Conservation (phyloP, 805 yeast genomes). For the Yamadazyma scolyti region DNA sequence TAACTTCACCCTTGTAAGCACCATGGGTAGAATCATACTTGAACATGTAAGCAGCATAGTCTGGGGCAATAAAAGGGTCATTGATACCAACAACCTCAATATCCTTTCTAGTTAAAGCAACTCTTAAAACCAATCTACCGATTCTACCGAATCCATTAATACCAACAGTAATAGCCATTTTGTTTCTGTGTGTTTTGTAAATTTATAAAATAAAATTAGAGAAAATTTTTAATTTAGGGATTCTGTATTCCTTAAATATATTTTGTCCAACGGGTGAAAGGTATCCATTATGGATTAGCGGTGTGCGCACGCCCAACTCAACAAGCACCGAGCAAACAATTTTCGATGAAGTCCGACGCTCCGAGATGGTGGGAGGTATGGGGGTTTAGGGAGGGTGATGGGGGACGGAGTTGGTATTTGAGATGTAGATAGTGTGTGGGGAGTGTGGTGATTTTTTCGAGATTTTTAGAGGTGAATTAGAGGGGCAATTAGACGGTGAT, state of each 20-base stretch:
- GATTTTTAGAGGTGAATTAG: too few species aligned
- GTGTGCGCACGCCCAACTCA: constrained; percentile 7
- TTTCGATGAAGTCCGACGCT: not conserved
- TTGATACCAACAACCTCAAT: constrained; percentile 84
- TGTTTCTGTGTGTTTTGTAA: constrained; percentile 6
- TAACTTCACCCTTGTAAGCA: constrained; percentile 71
- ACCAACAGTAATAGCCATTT: constrained; percentile 70
- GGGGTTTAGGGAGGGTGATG: not conserved
- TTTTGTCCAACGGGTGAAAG: constrained; percentile 15
- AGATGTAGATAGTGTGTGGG: not conserved
- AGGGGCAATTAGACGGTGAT: too few species aligned
- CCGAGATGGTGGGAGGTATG: not conserved
- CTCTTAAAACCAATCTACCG: constrained; percentile 85
- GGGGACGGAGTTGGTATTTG: not conserved
- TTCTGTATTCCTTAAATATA: constrained; percentile 5
- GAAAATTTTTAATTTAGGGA: constrained; percentile 2
- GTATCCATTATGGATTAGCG: constrained; percentile 10
- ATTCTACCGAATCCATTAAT: constrained; percentile 95
- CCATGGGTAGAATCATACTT: constrained; percentile 95
- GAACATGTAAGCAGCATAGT: constrained; percentile 93
- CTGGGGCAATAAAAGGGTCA: constrained; percentile 87
- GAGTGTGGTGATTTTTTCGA: too few species aligned
- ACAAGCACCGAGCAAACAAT: too few species aligned
- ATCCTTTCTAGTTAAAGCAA: constrained; percentile 70
- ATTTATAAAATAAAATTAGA: constrained; percentile 3